phyloP scores from a whole-genome alignment of 352 stramenopile species.

The Globisporangium recalcitrans region DNA sequence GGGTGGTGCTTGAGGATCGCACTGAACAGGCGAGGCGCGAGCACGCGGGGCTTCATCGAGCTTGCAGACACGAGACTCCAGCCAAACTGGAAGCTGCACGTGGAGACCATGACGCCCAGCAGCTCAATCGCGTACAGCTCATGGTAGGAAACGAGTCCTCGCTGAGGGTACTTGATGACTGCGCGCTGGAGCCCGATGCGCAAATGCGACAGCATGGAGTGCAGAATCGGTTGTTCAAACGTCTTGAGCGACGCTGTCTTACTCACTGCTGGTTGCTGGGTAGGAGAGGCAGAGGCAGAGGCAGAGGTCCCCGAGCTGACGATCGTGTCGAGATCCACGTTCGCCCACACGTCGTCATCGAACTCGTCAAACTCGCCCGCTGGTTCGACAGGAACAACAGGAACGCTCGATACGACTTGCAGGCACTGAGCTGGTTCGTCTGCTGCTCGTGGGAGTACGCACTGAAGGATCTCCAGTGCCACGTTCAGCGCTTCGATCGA shows the following conservation, averaged over 20 bases:
- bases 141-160: conserved; percentile 25
- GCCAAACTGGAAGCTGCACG: conserved; percentile 51
- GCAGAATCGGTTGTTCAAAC: conserved; percentile 24
- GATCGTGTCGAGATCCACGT: conserved; percentile 36
- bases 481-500: conserved; percentile 32
- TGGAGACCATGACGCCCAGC: conserved; percentile 52
- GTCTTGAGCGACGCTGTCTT: conserved; percentile 17
- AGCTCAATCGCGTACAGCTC: conserved; percentile 71
- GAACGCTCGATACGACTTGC: conserved; percentile 5
- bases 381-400: not conserved
- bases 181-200: conserved; percentile 46
- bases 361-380: conserved; percentile 39
- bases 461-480: conserved; percentile 51
- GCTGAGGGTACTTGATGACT: conserved; percentile 42
- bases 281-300: too few relatives aligned
- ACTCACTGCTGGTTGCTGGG: not conserved
- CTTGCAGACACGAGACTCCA: conserved; percentile 42
- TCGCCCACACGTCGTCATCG: conserved; percentile 38
- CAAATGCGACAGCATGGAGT: conserved; percentile 30
- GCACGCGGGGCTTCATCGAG: conserved; percentile 39
- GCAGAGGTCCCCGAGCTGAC: not conserved
- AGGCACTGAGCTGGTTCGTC: conserved; percentile 27
- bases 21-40: conserved; percentile 53
- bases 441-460: conserved; percentile 28
- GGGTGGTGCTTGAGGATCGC: conserved; percentile 51